A percentile compares a stretch with the other conserved stretches of the same genome.
Conservation (phyloP, 108 stramenopile species). For the Cyclotella kingstonii region DNA sequence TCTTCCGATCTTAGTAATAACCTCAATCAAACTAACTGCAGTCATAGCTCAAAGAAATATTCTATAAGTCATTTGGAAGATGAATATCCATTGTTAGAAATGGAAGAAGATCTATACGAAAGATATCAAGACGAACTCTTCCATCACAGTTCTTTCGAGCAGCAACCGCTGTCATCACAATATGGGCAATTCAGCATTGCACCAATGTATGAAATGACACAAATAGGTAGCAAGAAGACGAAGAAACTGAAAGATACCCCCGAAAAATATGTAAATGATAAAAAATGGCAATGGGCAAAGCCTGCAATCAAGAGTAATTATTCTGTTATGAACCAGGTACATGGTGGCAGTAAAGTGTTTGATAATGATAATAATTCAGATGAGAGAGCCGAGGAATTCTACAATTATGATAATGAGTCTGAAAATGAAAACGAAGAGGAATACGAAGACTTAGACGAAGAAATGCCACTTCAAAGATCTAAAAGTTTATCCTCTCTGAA, state of each 20-base stretch:
- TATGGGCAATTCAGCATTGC: slow-evolving; percentile 8
- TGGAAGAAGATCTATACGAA: slow-evolving; percentile 20
- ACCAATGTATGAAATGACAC: slow-evolving; percentile 1
- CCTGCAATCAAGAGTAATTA: slow-evolving; percentile 1
- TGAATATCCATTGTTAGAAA: neutral
- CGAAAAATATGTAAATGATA: neutral
- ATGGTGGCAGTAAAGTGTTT: neutral
- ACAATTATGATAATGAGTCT: neutral
- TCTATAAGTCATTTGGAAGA: neutral
- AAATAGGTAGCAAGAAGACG: neutral
- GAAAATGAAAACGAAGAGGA: neutral
- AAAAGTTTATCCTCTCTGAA: slow-evolving; percentile 2
- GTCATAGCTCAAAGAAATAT: neutral
- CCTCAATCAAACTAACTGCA: neutral
- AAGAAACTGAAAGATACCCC: neutral
- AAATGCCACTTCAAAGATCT: slow-evolving; percentile 25
- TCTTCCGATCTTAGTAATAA: neutral
- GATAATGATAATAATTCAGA: neutral
- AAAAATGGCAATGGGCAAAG: neutral
- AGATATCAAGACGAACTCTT: slow-evolving; percentile 15
- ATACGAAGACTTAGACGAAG: slow-evolving; percentile 26
- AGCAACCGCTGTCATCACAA: neutral
- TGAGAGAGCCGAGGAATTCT: neutral
- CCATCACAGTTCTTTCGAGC: neutral
- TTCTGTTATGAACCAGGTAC: slow-evolving; percentile 1